Evolutionary conservation across 768 basidiomycete genomes (phyloP), one percentile per base, ranked within the genome.

Genomic region (Lactarius evosmus): DNA sequence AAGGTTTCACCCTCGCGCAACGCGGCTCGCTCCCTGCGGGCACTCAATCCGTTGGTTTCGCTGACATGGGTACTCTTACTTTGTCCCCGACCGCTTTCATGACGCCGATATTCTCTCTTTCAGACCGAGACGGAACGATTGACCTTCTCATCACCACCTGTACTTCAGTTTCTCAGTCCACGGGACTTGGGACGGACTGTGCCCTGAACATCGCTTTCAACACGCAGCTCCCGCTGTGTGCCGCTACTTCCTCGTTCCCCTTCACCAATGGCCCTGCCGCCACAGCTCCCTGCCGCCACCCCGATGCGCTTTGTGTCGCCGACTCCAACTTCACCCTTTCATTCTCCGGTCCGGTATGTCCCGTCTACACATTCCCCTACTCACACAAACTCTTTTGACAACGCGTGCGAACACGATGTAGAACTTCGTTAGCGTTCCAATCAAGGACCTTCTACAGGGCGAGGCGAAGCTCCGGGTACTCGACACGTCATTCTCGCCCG

Each of bases 121-220:
- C 64, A 90, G 95, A 98, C 71, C 86, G 97, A 7, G 97, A 98
- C 69, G 97, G 97, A 1, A 95, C 96, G 0, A 90, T 98, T 34
- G 97, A 98, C 73, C 86, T 98, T 82, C 80, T 99, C 51, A 93
- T 98, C 71, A 83, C 92, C 0, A 90, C 90, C 0, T 99, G 97
- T 72, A 75, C 79, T 0, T 82, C 80, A 2, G 84, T 91, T n/a
- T 87, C 89, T 0, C 72, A 78, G 1, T 78, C 81, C 1, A 85
- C 81, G 0, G 94, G 95, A 2, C 75, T 91, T 0, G 95, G 95
- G 12, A 77, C 77, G 2, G 82, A 84, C 44, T 98, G 97, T 73
- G 78, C 78, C 56, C 83, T 99, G 74, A 96, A 95, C 71, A 89
- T 98, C 61, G 95, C 87, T 4, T 98, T 93, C 76, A 99, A 98